Conservation (phyloP, 2,329 filamentous ascomycete genomes). For the Fusarium cyanostomum region DNA sequence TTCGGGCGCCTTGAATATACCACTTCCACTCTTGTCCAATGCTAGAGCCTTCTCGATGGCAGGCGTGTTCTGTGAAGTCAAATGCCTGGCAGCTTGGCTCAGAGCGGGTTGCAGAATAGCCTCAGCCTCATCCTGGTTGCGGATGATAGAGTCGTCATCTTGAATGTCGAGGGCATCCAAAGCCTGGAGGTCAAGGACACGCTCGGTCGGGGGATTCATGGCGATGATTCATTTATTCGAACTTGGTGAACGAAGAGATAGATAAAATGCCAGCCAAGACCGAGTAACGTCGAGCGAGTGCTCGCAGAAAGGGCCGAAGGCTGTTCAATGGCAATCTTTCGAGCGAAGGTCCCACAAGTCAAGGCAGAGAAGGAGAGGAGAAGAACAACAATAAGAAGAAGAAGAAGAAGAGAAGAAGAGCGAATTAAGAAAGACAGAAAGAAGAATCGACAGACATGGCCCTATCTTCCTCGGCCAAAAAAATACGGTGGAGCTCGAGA, state of each 20-base stretch:
- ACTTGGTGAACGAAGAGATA: neutral
- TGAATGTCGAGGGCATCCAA: slow-evolving; percentile 19
- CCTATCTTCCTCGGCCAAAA: slow-evolving; percentile 22
- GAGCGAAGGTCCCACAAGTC: slow-evolving; percentile 9
- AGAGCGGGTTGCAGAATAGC: slow-evolving; percentile 69
- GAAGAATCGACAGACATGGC: slow-evolving; percentile 22
- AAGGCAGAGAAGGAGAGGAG: neutral
- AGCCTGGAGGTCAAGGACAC: slow-evolving; percentile 4
- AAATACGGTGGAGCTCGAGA: slow-evolving; percentile 31
- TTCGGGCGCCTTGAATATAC: slow-evolving; percentile 40
- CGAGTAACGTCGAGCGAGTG: slow-evolving; percentile 3
- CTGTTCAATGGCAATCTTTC: neutral
- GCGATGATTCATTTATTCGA: slow-evolving; percentile 17
- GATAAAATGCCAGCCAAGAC: neutral
- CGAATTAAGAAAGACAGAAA: slow-evolving; percentile 21
- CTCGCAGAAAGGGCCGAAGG: slow-evolving; percentile 8
- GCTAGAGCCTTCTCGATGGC: slow-evolving; percentile 67
- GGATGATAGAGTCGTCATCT: slow-evolving; percentile 40
- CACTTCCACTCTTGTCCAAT: slow-evolving; percentile 54
- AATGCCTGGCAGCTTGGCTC: slow-evolving; percentile 64
- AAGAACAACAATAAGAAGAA: slow-evolving; percentile 9
- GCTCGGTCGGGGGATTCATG: slow-evolving; percentile 10
- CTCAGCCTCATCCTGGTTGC: slow-evolving; percentile 65
- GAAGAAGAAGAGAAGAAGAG: slow-evolving; percentile 4
- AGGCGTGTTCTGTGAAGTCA: slow-evolving; percentile 64